phyloP scores from a whole-genome alignment of 352 stramenopile genomes.

The Phytophthora multivora region DNA sequence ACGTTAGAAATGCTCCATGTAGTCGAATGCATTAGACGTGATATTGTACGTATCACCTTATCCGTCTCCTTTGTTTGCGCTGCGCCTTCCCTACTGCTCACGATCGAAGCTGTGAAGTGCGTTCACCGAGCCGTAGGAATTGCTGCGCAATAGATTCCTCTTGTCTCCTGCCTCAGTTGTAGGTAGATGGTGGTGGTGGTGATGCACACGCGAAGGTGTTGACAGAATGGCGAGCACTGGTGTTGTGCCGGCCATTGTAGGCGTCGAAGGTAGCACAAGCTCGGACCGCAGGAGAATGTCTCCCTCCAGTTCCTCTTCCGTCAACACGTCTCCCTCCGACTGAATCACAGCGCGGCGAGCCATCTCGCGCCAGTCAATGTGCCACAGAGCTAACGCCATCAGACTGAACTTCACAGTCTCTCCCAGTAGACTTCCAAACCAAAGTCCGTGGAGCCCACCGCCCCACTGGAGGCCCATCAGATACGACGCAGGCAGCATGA shows the following conservation, averaged over 20 bases:
- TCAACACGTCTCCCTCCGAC: conserved; percentile 55
- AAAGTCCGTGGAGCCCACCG: conserved; percentile 63
- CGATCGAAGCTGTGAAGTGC: conserved; percentile 22
- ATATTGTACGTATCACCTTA: conserved; percentile 1
- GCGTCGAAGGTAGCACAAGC: conserved; percentile 63
- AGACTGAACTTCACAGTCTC: conserved; percentile 77
- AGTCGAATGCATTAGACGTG: conserved; percentile 4
- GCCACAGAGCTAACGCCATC: conserved; percentile 55
- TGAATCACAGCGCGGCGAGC: conserved; percentile 63
- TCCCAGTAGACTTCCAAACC: conserved; percentile 76
- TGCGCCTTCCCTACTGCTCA: conserved; percentile 18
- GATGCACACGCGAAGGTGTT: conserved; percentile 54
- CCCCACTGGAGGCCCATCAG: conserved; percentile 55
- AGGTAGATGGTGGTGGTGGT: conserved; percentile 27
- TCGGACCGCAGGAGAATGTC: conserved; percentile 66
- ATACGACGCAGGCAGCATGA: conserved; percentile 73
- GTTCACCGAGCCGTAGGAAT: conserved; percentile 30
- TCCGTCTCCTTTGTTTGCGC: background rate
- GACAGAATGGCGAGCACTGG: conserved; percentile 65
- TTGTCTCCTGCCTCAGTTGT: conserved; percentile 6
- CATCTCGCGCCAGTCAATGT: conserved; percentile 79
- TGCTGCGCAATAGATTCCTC: conserved; percentile 13
- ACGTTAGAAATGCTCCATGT: background rate
- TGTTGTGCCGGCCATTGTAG: conserved; percentile 60
- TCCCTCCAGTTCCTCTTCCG: conserved; percentile 54